A percentile compares a stretch with the other conserved stretches of the same genome.
Evolutionary conservation across 805 yeast species (phyloP).

Genomic region (Citeromyces nyonsensis): DNA sequence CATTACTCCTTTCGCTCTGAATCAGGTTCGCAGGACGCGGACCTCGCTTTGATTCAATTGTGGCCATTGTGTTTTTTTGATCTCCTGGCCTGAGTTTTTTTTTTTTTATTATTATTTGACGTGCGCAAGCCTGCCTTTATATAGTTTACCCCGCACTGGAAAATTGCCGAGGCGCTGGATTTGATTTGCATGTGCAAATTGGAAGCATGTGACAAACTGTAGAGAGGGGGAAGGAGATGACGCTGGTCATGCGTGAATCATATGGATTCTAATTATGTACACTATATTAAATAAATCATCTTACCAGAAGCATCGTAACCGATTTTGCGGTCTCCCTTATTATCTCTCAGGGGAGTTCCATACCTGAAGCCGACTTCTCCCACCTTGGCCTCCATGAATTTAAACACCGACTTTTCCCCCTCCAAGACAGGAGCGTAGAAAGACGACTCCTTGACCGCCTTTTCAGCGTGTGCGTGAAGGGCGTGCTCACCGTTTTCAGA

Average conservation of each 20-base stretch:
- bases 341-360: conserved; percentile 83
- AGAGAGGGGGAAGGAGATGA: too few relatives aligned
- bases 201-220: too few relatives aligned
- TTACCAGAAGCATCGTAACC: conserved; percentile 58
- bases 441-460: conserved; percentile 11
- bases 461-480: conserved; percentile 13
- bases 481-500: conserved; percentile 42
- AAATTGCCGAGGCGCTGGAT: too few relatives aligned
- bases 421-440: conserved; percentile 42
- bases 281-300: conserved; percentile 19
- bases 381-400: conserved; percentile 62
- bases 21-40: conserved; percentile 20
- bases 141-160: too few relatives aligned
- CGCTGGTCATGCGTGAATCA: too few relatives aligned
- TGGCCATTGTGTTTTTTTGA: conserved; percentile 11
- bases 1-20: conserved; percentile 27
- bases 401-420: conserved; percentile 61
- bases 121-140: too few relatives aligned
- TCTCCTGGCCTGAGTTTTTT: not conserved
- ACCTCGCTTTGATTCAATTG: conserved; percentile 12
- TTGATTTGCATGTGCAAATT: too few relatives aligned
- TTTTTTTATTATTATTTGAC: too few relatives aligned
- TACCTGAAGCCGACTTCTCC: conserved; percentile 86
- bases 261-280: not conserved
- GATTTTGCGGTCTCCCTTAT: conserved; percentile 68